These are phyloP conservation scores for Tylopilus vinaceipallidus DNA, from an alignment of 768 basidiomycete genomes.

Conservation along the genomic window DNA sequence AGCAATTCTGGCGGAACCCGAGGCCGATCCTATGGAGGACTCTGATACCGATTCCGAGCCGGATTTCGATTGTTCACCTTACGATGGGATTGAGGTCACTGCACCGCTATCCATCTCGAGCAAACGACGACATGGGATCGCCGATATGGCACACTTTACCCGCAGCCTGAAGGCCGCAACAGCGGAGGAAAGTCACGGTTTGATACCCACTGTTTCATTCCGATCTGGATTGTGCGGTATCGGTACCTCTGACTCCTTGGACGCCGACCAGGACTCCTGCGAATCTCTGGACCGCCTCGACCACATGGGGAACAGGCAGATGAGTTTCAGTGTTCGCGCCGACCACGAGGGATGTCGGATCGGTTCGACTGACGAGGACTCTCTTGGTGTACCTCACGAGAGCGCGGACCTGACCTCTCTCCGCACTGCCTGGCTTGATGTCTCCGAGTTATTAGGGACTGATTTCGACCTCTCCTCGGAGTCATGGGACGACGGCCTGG, in stretches of 20 bases:
- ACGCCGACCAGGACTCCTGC: too few species aligned
- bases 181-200: not conserved
- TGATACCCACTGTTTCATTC: not conserved
- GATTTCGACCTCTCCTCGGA: too few species aligned
- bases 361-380: not conserved
- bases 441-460: too few species aligned
- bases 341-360: too few species aligned
- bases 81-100: not conserved
- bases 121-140: slow-evolving; percentile 9
- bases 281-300: too few species aligned
- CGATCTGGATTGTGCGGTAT: not conserved
- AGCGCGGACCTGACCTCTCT: slow-evolving; percentile 10
- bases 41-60: not conserved
- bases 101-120: not conserved
- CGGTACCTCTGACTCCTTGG: too few species aligned
- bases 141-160: slow-evolving; percentile 1
- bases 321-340: too few species aligned
- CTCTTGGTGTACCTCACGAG: not conserved
- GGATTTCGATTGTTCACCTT: not conserved
- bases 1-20: not conserved
- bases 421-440: not conserved
- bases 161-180: not conserved
- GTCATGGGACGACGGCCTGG: not conserved
- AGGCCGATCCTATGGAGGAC: not conserved
- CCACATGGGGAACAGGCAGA: too few species aligned